Percentiles rank a stretch among this genome's conserved stretches.
These are phyloP conservation scores for Sporobolomyces phaffii DNA, from an alignment of 768 basidiomycete genomes.

Conservation along the genomic window DNA sequence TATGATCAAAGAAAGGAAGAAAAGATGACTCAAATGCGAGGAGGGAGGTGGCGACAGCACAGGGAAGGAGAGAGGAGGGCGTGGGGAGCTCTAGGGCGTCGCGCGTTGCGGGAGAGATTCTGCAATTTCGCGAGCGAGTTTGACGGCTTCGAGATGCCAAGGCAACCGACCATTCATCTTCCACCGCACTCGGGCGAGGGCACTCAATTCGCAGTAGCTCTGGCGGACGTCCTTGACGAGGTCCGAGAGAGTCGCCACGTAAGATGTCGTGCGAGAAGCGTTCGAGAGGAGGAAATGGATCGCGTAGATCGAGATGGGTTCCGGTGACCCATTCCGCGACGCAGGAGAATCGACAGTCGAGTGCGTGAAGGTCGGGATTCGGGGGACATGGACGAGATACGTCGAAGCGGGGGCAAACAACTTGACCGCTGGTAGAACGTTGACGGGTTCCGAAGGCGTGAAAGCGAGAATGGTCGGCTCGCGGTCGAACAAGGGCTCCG, in stretches of 20 bases:
- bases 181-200: conserved; percentile 25
- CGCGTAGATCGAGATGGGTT: conserved; percentile 16
- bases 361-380: conserved; percentile 20
- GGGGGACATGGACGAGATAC: conserved; percentile 31
- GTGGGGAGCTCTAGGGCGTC: neutral
- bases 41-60: neutral
- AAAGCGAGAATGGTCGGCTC: conserved; percentile 23
- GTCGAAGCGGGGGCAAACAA: conserved; percentile 22
- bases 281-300: conserved; percentile 32
- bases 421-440: neutral
- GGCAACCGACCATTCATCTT: conserved; percentile 21
- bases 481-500: conserved; percentile 22
- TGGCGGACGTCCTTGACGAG: conserved; percentile 24
- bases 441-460: conserved; percentile 32
- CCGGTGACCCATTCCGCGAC: neutral
- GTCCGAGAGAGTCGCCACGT: conserved; percentile 16
- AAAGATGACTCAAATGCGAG: neutral
- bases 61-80: neutral
- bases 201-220: conserved; percentile 26
- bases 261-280: conserved; percentile 11
- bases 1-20: neutral
- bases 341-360: neutral
- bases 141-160: conserved; percentile 34
- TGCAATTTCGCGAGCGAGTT: neutral
- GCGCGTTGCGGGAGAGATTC: neutral